Evolutionary conservation across 2,329 filamentous ascomycete genomes (phyloP), one percentile per base, ranked within the genome.

Genomic region (Colletotrichum gigasporum): DNA sequence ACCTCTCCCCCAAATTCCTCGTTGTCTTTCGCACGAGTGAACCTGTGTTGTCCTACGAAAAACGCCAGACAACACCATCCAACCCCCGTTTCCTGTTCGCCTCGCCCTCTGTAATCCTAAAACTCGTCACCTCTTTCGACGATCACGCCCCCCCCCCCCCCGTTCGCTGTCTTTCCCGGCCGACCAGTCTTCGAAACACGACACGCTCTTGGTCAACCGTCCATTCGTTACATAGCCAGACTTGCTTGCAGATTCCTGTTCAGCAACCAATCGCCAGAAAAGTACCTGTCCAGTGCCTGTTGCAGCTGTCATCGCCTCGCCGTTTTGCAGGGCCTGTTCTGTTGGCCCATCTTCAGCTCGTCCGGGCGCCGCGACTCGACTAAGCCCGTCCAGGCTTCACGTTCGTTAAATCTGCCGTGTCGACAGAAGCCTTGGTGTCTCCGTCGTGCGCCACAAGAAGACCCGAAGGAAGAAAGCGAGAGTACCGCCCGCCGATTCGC

Each of bases 221-320:
- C 32, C 63, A 57, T 63, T 65, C 57, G 51, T 63, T 65, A 65
- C 63, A 56, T 65, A 63, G 58, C 42, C 44, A 53, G 55, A 51
- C 28, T 52, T 65, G 58, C 42, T 47, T 54, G 61, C 56, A 60
- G 34, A 61, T 50, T 50, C 42, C 48, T 16, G 54, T 54, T 28
- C 42, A 16, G 22, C 48, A 35, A 48, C 39, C 47, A 30, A 22
- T 51, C 39, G 47, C 37, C 47, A 56, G 14, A 42, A 41, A 48
- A 48, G 11, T 48, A 34, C 14, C 22, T 37, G 26, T 20, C 42
- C 20, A 18, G 34, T 50, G 42, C 44, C 42, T 48, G 51, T 45
- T 47, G 14, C 44, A 45, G 30, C 63, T 47, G 35, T 45, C 57
- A 55, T 63, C 44, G 44, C 41, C 39, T 63, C 20, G 39, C 24